Percentiles rank a stretch among this genome's conserved stretches.
Evolutionary conservation across 116 monocot species (phyloP).

Genomic region (Phalaenopsis hybrid): DNA sequence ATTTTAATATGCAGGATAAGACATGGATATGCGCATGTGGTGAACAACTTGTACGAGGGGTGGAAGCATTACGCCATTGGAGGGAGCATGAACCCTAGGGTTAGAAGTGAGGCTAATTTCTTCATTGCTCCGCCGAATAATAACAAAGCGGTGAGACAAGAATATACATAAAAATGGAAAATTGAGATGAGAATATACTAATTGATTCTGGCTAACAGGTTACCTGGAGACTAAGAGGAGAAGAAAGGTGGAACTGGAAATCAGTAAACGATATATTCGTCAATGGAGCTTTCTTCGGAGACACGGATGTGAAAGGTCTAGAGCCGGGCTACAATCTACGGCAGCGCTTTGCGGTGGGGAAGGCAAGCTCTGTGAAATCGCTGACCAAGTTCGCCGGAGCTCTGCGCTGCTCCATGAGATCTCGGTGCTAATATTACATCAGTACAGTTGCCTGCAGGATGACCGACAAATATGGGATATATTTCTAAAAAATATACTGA

Average conservation of each 20-base stretch:
- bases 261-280: constrained; percentile 52
- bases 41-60: constrained; percentile 20
- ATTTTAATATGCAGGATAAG: neutral
- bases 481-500: neutral
- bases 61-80: constrained; percentile 24
- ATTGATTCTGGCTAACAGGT: neutral
- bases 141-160: constrained; percentile 15
- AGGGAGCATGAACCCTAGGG: constrained; percentile 21
- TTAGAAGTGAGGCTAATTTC: constrained; percentile 21
- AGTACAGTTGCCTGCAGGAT: too few species aligned
- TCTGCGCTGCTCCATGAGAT: constrained; percentile 34
- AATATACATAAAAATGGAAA: neutral
- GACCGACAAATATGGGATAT: neutral
- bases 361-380: constrained; percentile 18
- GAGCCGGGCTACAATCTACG: constrained; percentile 30
- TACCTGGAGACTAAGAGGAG: constrained; percentile 5
- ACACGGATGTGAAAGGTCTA: constrained; percentile 15
- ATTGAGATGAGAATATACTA: neutral
- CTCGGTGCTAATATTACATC: constrained; percentile 32
- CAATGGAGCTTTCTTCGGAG: constrained; percentile 59
- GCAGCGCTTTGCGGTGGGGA: constrained; percentile 36
- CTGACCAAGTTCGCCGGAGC: constrained; percentile 61
- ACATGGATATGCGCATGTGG: constrained; percentile 20
- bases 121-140: constrained; percentile 10
- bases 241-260: constrained; percentile 23